Base-by-base conservation (phyloP, 768 basidiomycete genomes). In the Exidia glandulosa region DNA sequence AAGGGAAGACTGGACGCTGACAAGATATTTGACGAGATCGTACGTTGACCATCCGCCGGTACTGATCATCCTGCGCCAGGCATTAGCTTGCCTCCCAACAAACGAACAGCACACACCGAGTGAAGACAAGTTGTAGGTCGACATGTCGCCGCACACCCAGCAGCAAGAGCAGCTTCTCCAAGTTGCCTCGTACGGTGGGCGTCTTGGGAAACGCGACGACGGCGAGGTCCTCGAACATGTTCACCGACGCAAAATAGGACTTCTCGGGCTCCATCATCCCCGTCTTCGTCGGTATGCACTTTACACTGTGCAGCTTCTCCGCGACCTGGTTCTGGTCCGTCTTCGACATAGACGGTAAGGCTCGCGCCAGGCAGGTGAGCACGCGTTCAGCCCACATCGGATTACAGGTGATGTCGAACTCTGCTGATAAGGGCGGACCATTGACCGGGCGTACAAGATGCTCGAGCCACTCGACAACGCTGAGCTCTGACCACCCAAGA, bases 61-160 rank as follows among this genome's bases (percentile, higher is more conserved):
- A 70, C 87, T 88, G 64, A 91, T 82, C 88, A 91, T 89, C 69
- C 90, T 91, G 62, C 3, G 56, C 6, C 33, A 47, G 41, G 45
- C 34, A 27, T 16, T 25, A 31, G 33, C 9, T 32, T 25, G 19
- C 6, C 41, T 19, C 9, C 19, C 9, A 14, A 19, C 9, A 57
- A 37, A 23, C 34, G 25, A 32, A 34, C 10, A 45, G 10, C 2
- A 64, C 76, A 56, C 58, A 89, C 86, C 94, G 79, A 58, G 87
- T 82, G 68, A 99, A 99, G n/a, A 99, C 80, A 2, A 96, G 76
- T 69, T 97, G 94, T 2, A 97, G 77, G 61, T 97, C 90, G 6
- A 97, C 92, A 63, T 94, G 93, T 68, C 85, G 90, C 19, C 92
- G 81, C 12, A 97, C 90, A 12, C 93, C 95, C 0, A 97, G 73